Evolutionary conservation across 345 rosid genomes (phyloP).

Genomic region (Populus ilicifolia): DNA sequence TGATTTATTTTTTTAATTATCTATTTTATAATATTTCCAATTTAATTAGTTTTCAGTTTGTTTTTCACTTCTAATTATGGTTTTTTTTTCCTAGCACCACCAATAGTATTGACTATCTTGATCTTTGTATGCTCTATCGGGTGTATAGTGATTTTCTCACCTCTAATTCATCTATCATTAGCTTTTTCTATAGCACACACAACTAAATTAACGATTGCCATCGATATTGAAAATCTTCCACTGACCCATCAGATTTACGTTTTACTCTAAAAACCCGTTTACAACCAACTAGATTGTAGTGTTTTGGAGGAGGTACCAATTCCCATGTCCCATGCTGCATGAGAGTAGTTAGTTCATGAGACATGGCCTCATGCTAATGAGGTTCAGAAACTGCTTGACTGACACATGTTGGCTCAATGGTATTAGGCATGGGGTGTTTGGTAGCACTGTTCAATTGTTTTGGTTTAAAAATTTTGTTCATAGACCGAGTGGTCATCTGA

Average conservation of each 20-base stretch:
- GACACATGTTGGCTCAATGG: not conserved
- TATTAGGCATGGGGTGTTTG: not conserved
- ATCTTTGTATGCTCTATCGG: no score
- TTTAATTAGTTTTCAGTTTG: no score
- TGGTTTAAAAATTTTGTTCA: not conserved
- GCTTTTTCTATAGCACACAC: not conserved
- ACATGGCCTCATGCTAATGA: not conserved
- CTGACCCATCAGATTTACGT: not conserved
- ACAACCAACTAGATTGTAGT: not conserved
- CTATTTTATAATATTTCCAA: no score
- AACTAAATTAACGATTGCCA: no score
- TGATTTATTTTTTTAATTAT: no score
- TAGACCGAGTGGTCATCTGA: not conserved
- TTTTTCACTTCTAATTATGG: no score
- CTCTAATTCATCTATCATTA: not conserved
- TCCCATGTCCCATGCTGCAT: not conserved
- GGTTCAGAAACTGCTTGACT: no score
- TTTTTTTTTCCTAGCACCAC: no score
- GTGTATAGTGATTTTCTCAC: no score
- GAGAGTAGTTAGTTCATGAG: not conserved
- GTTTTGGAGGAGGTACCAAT: not conserved
- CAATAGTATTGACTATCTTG: no score
- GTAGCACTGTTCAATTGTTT: not conserved
- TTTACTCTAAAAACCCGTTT: not conserved
- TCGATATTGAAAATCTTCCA: not conserved